These are phyloP conservation scores for Pisolithus sp. DNA, from an alignment of 768 basidiomycete species.

Conservation along the genomic window DNA sequence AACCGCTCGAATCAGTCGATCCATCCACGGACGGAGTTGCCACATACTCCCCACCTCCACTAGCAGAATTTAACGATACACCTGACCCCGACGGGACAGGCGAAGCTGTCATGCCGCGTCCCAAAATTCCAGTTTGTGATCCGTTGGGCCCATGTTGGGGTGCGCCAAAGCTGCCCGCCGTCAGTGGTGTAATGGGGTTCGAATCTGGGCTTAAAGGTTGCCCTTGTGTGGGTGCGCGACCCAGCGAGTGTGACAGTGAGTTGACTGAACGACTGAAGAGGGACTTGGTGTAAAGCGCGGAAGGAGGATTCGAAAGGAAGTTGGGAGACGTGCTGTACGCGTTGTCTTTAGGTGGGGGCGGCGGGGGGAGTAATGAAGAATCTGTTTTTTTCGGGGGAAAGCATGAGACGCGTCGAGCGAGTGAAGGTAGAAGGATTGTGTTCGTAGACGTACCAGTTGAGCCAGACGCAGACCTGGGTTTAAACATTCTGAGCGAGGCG, in stretches of 20 bases:
- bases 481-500: conserved; percentile 38
- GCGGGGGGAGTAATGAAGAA: conserved; percentile 39
- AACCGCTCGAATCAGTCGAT: conserved; percentile 22
- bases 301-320: conserved; percentile 6
- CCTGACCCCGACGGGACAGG: conserved; percentile 16
- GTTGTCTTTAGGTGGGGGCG: conserved; percentile 60
- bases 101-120: conserved; percentile 6
- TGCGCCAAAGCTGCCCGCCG: conserved; percentile 7
- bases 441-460: not conserved
- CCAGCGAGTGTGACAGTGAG: conserved; percentile 39
- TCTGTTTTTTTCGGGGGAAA: conserved; percentile 7
- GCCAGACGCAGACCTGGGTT: conserved; percentile 21
- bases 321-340: conserved; percentile 31
- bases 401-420: not conserved
- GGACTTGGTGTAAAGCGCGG: conserved; percentile 23
- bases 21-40: conserved; percentile 17
- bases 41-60: conserved; percentile 7
- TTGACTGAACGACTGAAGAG: conserved; percentile 38
- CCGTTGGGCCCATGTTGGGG: not conserved
- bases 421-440: too few relatives aligned
- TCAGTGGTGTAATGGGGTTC: conserved; percentile 17
- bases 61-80: conserved; percentile 12
- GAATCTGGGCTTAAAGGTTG: conserved; percentile 9
- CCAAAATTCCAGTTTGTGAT: not conserved
- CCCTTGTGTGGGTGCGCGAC: not conserved